Conservation (phyloP, 352 stramenopile genomes). For the Phytophthora megakarya region DNA sequence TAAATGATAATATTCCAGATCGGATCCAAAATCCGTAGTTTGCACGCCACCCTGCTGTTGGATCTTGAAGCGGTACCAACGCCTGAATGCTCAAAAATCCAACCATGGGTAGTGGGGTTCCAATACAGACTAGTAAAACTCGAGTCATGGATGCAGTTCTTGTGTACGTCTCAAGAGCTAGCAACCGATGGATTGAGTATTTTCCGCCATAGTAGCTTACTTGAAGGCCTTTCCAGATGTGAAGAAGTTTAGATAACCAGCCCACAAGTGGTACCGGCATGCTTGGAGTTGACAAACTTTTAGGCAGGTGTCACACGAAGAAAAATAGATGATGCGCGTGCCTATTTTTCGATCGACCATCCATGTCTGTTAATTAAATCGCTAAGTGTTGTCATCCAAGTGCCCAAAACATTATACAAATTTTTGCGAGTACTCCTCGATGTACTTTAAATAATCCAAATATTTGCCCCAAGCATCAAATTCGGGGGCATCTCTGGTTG, state of each 20-base stretch:
- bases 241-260: constrained; percentile 4
- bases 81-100: constrained; percentile 7
- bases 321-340: neutral
- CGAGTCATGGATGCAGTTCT: constrained; percentile 5
- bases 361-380: no score
- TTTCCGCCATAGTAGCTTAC: constrained; percentile 20
- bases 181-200: constrained; percentile 24
- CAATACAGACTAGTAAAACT: constrained; percentile 14
- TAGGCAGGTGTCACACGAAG: neutral
- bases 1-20: constrained; percentile 7
- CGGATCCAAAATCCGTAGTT: constrained; percentile 25
- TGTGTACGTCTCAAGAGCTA: constrained; percentile 19
- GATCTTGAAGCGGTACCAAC: constrained; percentile 14
- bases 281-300: neutral
- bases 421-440: constrained; percentile 6
- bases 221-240: constrained; percentile 19
- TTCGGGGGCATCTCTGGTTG: neutral
- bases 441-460: constrained; percentile 5
- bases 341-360: neutral
- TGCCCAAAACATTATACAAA: neutral
- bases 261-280: neutral
- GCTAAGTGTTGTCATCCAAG: neutral
- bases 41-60: neutral
- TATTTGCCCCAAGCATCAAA: constrained; percentile 13
- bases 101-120: constrained; percentile 9